Conservation (phyloP, 805 yeast genomes). For the Clavispora carvajalis region DNA sequence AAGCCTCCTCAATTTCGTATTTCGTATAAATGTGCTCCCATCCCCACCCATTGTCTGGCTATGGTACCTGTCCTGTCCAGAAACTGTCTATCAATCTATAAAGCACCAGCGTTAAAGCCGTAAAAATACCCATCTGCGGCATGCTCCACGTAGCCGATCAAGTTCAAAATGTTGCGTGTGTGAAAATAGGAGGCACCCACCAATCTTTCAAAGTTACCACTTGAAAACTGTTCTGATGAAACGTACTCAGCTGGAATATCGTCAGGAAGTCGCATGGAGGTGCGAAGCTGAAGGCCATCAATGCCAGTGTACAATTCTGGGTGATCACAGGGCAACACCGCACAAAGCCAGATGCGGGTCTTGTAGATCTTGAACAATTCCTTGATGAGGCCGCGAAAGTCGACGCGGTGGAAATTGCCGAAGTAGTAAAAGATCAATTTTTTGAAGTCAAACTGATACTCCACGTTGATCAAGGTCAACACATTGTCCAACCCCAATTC, state of each 20-base stretch:
- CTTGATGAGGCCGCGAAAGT: constrained; percentile 39
- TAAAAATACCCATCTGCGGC: constrained; percentile 40
- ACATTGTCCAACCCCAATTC: constrained; percentile 43
- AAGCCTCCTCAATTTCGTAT: no score
- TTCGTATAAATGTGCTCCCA: no score
- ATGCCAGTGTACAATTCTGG: constrained; percentile 26
- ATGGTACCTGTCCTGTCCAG: neutral
- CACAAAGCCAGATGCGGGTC: constrained; percentile 45
- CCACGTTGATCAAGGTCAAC: constrained; percentile 41
- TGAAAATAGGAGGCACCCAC: constrained; percentile 47
- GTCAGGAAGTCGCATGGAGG: constrained; percentile 2
- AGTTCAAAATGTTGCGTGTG: constrained; percentile 42
- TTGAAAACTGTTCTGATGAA: constrained; percentile 22
- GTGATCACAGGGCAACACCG: constrained; percentile 37
- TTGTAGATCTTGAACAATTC: constrained; percentile 42
- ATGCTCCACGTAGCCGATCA: constrained; percentile 38
- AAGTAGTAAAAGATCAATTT: constrained; percentile 42
- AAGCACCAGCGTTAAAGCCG: constrained; percentile 25
- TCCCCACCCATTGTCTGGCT: no score
- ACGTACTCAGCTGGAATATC: constrained; percentile 35
- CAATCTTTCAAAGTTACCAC: constrained; percentile 39
- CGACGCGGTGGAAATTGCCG: constrained; percentile 42
- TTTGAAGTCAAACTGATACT: constrained; percentile 41
- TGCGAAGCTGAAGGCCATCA: neutral
- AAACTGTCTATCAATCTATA: neutral